Conservation (phyloP, 78 protist genomes). For the Dictyostelium citrinum region DNA sequence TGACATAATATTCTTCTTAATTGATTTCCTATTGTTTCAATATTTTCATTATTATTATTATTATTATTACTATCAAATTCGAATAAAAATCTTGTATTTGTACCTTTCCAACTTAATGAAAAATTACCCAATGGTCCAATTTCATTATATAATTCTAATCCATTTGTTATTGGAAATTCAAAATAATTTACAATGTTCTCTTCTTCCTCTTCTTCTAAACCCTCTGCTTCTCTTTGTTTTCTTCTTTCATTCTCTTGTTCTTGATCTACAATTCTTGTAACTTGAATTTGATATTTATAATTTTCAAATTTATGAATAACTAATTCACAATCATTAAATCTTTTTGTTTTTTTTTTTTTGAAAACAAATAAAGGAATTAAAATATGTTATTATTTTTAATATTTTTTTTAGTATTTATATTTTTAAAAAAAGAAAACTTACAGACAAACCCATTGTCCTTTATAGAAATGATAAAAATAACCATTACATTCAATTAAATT, state of each 20-base stretch:
- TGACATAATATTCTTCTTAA: conserved; percentile 14
- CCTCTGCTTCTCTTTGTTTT: background rate
- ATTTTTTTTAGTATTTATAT: too few relatives aligned
- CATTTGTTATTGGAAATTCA: conserved; percentile 57
- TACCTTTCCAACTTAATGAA: conserved; percentile 53
- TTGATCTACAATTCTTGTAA: conserved; percentile 54
- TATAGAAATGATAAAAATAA: conserved; percentile 42
- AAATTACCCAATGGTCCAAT: conserved; percentile 16
- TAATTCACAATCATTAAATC: conserved; percentile 62
- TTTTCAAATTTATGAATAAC: conserved; percentile 12
- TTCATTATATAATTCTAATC: conserved; percentile 46
- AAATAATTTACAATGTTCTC: background rate
- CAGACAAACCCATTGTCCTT: conserved; percentile 73
- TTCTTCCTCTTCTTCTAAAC: background rate
- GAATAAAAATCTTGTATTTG: conserved; percentile 48
- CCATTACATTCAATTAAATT: conserved; percentile 28
- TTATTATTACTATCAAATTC: conserved; percentile 28
- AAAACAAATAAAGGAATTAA: too few relatives aligned
- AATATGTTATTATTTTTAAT: too few relatives aligned
- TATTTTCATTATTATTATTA: background rate
- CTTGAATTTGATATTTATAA: conserved; percentile 17
- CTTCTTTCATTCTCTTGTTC: conserved; percentile 12
- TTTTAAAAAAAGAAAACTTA: conserved; percentile 2
- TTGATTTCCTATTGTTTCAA: background rate
- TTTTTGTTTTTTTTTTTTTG: background rate